Evolutionary conservation across 2,329 filamentous ascomycete genomes (phyloP).

Genomic region (Sordariomycetes sp.): DNA sequence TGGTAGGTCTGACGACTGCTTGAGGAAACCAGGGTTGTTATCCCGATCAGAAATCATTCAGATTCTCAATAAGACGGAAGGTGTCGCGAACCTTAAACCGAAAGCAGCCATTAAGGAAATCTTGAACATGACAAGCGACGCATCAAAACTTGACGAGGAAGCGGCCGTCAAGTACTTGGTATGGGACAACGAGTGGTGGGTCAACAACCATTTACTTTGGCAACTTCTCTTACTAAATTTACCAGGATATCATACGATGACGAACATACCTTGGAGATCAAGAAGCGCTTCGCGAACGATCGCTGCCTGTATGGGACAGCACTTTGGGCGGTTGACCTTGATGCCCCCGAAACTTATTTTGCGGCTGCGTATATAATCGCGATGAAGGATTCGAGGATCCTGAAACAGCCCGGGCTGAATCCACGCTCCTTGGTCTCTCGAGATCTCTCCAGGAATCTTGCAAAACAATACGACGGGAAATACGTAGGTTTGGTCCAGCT

Average conservation of each 20-base stretch:
- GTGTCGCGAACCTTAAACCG: neutral
- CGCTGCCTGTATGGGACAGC: neutral
- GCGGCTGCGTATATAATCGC: too few relatives aligned
- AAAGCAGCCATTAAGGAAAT: too few relatives aligned
- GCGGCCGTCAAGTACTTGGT: constrained; percentile 3
- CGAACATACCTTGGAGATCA: constrained; percentile 3
- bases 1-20: constrained; percentile 12
- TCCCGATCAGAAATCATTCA: constrained; percentile 3
- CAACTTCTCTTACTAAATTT: neutral
- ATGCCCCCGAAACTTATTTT: too few relatives aligned
- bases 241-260: constrained; percentile 8
- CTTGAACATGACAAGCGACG: too few relatives aligned
- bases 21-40: constrained; percentile 11
- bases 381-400: too few relatives aligned
- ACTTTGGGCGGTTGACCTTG: neutral
- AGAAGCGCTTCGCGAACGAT: constrained; percentile 3
- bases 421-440: too few relatives aligned
- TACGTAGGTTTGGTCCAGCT: too few relatives aligned
- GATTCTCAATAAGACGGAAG: constrained; percentile 9
- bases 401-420: too few relatives aligned
- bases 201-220: too few relatives aligned
- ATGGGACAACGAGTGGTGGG: constrained; percentile 8
- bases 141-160: constrained; percentile 3
- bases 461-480: too few relatives aligned
- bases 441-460: too few relatives aligned